Base-by-base conservation (phyloP, 148 eudicot species). In the Agrostemma githago region DNA sequence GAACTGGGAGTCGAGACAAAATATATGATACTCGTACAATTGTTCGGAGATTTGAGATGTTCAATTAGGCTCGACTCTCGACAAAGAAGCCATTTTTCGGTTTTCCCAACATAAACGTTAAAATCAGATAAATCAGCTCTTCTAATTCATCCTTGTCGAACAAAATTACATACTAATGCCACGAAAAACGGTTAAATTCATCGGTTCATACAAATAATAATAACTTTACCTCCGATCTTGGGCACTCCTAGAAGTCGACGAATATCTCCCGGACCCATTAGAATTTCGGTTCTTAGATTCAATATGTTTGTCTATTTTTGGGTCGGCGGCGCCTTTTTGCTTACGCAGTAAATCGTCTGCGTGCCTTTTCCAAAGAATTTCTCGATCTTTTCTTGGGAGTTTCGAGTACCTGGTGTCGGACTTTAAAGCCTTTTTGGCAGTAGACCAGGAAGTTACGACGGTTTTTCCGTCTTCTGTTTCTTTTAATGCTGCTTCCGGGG, bases 371-470 rank as follows among this genome's bases (percentile, higher is more conserved):
- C 99, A 96, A 72, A 92, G 82, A 56, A 88, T 75, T 78, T 96
- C 99, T 79, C 94, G 82, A 46, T 92, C 97, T 77, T 90, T 89
- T 76, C 99, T 87, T 19, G 92, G 88, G 89, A 89, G 72, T 82
- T 83, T 90, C 43, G 81, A 72, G 79, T 90, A 96, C 78, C 97
- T 81, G 26, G 78, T 77, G 68, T 96, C 99, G 10, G 82, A 74
- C 76, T 88, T 96, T 17, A 96, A 82, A 74, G 83, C 79, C 26
- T 73, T 82, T 85, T 92, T 96, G 48, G 99, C 99, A 21, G 97
- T 90, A 68, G 97, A 92, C 99, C 99, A 96, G 20, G 99, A 96
- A 62, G 76, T 87, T 62, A 88, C 69, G 19, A 84, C 86, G 39
- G 99, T 90, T 84, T 88, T 96, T 70, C 96, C 88, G 64, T 86